Evolutionary conservation across 768 basidiomycete genomes (phyloP).

Genomic region (Boletellus emodensis): DNA sequence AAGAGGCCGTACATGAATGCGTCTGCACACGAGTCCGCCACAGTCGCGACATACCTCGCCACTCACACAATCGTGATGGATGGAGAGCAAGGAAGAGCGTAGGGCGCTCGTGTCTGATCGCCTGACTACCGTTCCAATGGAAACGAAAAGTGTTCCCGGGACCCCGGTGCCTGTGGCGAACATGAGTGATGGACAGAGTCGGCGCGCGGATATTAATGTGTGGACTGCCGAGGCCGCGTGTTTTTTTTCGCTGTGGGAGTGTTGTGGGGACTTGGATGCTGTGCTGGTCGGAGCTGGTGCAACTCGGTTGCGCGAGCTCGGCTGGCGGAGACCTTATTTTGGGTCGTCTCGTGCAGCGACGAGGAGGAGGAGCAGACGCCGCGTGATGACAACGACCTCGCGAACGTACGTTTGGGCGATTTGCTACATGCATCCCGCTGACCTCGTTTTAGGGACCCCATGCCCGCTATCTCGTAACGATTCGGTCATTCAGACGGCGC

Average conservation of each 20-base stretch:
- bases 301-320: conserved; percentile 1
- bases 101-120: conserved; percentile 5
- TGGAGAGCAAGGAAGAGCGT: too few relatives aligned
- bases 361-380: neutral
- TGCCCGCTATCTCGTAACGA: conserved; percentile 32
- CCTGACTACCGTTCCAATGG: conserved; percentile 22
- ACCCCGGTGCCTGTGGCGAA: conserved; percentile 31
- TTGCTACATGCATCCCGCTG: conserved; percentile 6
- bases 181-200: conserved; percentile 22
- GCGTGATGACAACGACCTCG: neutral
- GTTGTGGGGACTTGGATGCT: neutral
- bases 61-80: too few relatives aligned
- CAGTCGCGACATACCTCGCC: neutral
- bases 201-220: conserved; percentile 32
- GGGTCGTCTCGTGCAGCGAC: neutral
- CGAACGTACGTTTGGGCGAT: neutral
- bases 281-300: neutral
- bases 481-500: conserved; percentile 31
- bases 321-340: neutral
- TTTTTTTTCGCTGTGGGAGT: neutral
- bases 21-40: neutral
- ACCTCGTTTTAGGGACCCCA: conserved; percentile 27
- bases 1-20: neutral
- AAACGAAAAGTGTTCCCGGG: conserved; percentile 21
- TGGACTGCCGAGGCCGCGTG: neutral